These are phyloP conservation scores for Podospora pseudoanserina DNA, from an alignment of 495 filamentous ascomycete genomes.

Conservation along the genomic window DNA sequence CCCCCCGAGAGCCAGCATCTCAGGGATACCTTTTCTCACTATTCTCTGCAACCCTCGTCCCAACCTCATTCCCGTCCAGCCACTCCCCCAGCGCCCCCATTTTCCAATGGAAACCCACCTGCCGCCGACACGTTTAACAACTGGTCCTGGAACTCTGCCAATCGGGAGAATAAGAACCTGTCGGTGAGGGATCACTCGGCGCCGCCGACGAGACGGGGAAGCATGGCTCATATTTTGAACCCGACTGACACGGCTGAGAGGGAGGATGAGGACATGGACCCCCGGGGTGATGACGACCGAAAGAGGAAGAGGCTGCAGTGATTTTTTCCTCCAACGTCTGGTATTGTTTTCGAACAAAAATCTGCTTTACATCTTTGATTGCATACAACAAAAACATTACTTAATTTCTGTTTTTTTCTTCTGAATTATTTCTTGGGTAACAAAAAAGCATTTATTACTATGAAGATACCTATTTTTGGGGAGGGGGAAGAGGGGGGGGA, in stretches of 20 bases:
- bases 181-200: slow-evolving; percentile 51
- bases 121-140: slow-evolving; percentile 46
- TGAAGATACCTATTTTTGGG: neutral
- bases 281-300: slow-evolving; percentile 56
- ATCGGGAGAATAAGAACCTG: slow-evolving; percentile 43
- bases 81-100: slow-evolving; percentile 58
- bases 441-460: neutral
- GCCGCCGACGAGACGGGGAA: slow-evolving; percentile 54
- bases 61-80: slow-evolving; percentile 65
- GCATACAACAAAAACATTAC: neutral
- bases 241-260: slow-evolving; percentile 50
- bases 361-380: neutral
- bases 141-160: slow-evolving; percentile 52
- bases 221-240: slow-evolving; percentile 70
- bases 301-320: slow-evolving; percentile 71
- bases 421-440: neutral
- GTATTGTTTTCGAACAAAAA: neutral
- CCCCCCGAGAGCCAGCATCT: slow-evolving; percentile 71
- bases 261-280: slow-evolving; percentile 45
- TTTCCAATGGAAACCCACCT: slow-evolving; percentile 2
- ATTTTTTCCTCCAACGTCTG: slow-evolving; percentile 5
- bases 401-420: slow-evolving; percentile 10
- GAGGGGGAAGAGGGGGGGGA: neutral
- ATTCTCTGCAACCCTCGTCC: slow-evolving; percentile 61
- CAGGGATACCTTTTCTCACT: slow-evolving; percentile 75